phyloP scores from a whole-genome alignment of 2,329 filamentous ascomycete genomes.

The Piedraia hortae region DNA sequence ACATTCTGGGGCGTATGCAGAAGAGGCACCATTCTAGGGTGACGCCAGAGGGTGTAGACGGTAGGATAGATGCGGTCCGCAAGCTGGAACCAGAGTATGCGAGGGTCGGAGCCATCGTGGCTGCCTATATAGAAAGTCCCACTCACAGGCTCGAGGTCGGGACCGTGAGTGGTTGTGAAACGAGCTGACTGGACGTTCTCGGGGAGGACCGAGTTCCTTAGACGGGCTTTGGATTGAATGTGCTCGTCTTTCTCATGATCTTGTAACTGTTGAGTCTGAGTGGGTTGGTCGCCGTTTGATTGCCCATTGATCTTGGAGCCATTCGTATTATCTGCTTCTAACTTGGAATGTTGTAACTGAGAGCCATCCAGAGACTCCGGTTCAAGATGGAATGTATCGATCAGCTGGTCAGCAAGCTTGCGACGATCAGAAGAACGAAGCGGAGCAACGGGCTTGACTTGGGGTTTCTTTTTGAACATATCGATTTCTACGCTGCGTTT shows the following conservation, averaged over 20 bases:
- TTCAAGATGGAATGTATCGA: slow-evolving; percentile 28
- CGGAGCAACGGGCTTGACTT: slow-evolving; percentile 37
- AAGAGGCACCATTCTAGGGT: slow-evolving; percentile 31
- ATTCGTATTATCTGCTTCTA: neutral
- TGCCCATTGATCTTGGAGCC: neutral
- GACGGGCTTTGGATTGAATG: too few species aligned
- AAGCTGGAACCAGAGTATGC: slow-evolving; percentile 36
- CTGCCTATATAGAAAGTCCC: slow-evolving; percentile 36
- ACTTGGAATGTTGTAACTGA: slow-evolving; percentile 15
- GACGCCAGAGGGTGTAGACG: slow-evolving; percentile 40
- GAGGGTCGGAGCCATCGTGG: slow-evolving; percentile 27
- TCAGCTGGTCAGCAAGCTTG: slow-evolving; percentile 39
- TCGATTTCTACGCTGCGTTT: neutral
- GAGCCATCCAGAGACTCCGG: slow-evolving; percentile 9
- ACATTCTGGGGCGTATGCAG: slow-evolving; percentile 35
- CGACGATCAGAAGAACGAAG: slow-evolving; percentile 39
- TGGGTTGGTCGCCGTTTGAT: slow-evolving; percentile 29
- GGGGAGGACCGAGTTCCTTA: slow-evolving; percentile 36
- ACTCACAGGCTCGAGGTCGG: slow-evolving; percentile 18
- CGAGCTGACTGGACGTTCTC: slow-evolving; percentile 21
- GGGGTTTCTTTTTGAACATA: slow-evolving; percentile 16
- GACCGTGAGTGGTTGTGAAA: neutral
- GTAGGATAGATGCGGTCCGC: slow-evolving; percentile 26
- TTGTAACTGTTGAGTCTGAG: slow-evolving; percentile 31
- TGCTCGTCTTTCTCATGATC: too few species aligned